Conservation (phyloP, 2,329 filamentous ascomycete species). For the Calonectria crousiana region DNA sequence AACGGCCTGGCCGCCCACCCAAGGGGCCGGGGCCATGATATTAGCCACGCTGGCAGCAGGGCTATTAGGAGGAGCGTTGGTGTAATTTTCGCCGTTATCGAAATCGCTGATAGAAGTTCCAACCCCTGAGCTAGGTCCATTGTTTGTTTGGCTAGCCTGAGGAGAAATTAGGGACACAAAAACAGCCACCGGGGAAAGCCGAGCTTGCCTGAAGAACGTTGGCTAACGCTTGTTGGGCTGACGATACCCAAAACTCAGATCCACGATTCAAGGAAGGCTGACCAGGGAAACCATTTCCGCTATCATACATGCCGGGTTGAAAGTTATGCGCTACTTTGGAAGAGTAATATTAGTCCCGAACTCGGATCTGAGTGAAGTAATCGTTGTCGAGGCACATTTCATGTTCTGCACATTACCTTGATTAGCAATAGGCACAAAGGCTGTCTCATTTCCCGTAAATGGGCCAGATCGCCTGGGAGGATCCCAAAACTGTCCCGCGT, state of each 20-base stretch:
- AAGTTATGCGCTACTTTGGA: neutral
- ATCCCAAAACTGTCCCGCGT: neutral
- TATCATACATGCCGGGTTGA: neutral
- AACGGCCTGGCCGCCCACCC: slow-evolving; percentile 39
- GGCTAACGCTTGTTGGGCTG: slow-evolving; percentile 39
- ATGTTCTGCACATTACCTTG: neutral
- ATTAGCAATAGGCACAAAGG: neutral
- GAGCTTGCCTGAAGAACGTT: slow-evolving; percentile 37
- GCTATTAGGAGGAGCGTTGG: slow-evolving; percentile 33
- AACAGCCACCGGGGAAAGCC: neutral
- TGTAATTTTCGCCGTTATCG: neutral
- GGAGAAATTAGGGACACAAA: neutral
- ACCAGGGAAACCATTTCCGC: neutral
- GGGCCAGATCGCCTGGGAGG: neutral
- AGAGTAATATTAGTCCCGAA: neutral
- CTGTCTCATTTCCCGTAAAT: neutral
- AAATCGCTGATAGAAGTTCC: neutral
- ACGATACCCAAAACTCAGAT: slow-evolving; percentile 38
- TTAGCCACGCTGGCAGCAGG: neutral
- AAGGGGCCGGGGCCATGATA: slow-evolving; percentile 32
- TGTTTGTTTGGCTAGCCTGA: slow-evolving; percentile 7
- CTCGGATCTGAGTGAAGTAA: neutral
- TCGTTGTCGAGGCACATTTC: neutral
- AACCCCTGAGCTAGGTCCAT: neutral
- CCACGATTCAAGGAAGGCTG: slow-evolving; percentile 9